Conservation (phyloP, 768 basidiomycete species). For the Strobilomyces dryophilus region DNA sequence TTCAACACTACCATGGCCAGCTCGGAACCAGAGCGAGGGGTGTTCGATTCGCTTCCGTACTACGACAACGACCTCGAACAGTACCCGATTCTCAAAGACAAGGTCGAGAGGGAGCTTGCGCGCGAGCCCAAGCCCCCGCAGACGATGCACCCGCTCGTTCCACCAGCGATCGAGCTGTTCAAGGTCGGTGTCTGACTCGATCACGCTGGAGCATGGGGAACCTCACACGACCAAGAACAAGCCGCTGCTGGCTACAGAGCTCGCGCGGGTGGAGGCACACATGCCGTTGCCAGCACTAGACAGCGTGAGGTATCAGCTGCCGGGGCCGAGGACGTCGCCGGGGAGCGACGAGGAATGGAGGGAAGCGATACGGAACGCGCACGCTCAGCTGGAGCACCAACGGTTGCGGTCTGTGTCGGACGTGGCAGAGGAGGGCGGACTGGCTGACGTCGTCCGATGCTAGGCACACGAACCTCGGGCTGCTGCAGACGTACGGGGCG, state of each 20-base stretch:
- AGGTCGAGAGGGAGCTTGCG: constrained; percentile 73
- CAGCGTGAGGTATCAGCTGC: constrained; percentile 67
- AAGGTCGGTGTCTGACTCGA: constrained; percentile 43
- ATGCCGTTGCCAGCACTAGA: constrained; percentile 67
- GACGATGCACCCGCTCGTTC: constrained; percentile 65
- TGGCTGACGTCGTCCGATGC: constrained; percentile 9
- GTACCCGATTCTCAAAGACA: constrained; percentile 63
- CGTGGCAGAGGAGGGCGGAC: neutral
- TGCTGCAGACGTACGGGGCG: constrained; percentile 81
- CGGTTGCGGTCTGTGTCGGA: constrained; percentile 57
- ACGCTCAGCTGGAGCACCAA: constrained; percentile 83
- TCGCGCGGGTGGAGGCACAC: constrained; percentile 68
- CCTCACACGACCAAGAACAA: constrained; percentile 45
- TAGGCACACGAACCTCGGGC: constrained; percentile 78
- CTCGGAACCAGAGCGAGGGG: constrained; percentile 14
- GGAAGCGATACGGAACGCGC: constrained; percentile 68
- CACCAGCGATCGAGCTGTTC: constrained; percentile 63
- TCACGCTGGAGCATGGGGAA: neutral
- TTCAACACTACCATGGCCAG: constrained; percentile 23
- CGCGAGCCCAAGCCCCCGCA: constrained; percentile 60
- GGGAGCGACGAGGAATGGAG: constrained; percentile 77
- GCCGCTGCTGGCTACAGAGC: constrained; percentile 66
- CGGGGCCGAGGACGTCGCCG: constrained; percentile 56
- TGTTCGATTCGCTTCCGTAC: constrained; percentile 89
- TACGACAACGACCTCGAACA: constrained; percentile 90